Evolutionary conservation across 805 yeast species (phyloP), one percentile per base, ranked within the genome.

Genomic region (Pichia exigua): DNA sequence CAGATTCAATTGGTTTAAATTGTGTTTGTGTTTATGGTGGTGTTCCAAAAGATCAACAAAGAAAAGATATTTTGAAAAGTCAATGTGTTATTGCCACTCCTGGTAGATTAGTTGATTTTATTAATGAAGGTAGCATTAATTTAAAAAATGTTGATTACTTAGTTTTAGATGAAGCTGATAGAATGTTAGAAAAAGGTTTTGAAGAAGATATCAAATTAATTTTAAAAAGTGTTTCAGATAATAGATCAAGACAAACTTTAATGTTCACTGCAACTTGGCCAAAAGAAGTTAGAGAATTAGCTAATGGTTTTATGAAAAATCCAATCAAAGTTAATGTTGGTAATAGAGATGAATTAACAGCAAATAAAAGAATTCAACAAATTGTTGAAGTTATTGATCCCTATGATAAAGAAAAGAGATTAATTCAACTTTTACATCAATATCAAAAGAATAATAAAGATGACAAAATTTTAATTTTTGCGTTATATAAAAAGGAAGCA

Each of bases 181-280:
- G 99, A 73, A 92, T 94, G 98, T 78, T 94, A 54, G 99, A 94
- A 68, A 94, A 87, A 70, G 99, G 99, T 39, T 94, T 94, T 63
- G 98, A 95, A 71, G 95, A 92, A 66, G 99, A 92, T 69, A 92
- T 94, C 65, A 89, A 87, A 66, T 75, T 77, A 57, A 89, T 94
- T 58, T 81, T 94, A 65, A 78, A 51, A 15, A 48, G 84, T 45
- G 72, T 74, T 52, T 76, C 88, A 32, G 55, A 68, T 26, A 61
- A 76, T 28, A 3, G 20, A 35, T 5, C 39, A 35, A 77, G 98
- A 72, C 98, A 92, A 70, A 94, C 99, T 0, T 76, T 94, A 57
- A 94, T 94, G 98, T 94, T 94, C 71, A 92, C 99, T 11, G 99
- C 99, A n/a, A 94, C 99, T 1, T 94, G 99, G 99, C 99, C 99